Evolutionary conservation across 805 yeast species (phyloP).

Genomic region (Dipodascus geniculatus): DNA sequence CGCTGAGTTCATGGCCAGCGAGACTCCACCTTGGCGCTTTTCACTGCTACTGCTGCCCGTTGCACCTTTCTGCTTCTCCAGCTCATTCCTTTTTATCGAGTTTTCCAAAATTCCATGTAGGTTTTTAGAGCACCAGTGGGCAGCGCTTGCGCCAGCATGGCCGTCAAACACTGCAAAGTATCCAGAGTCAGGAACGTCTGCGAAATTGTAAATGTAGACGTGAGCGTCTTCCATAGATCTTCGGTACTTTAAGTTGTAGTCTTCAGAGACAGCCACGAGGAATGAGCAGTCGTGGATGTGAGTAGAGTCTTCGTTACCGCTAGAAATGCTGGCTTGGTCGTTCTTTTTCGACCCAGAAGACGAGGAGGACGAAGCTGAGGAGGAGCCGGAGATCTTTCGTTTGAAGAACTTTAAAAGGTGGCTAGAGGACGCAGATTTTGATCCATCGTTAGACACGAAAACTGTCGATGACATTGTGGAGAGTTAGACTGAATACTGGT

Average conservation of each 20-base stretch:
- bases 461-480: neutral
- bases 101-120: constrained; percentile 49
- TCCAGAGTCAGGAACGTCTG: constrained; percentile 76
- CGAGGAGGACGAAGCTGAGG: neutral
- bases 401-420: neutral
- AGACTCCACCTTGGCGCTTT: constrained; percentile 23
- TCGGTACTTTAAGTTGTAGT: constrained; percentile 67
- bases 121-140: constrained; percentile 89
- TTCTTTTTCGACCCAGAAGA: neutral
- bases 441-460: neutral
- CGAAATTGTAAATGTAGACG: constrained; percentile 82
- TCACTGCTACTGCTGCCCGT: neutral
- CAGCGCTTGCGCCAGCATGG: constrained; percentile 89
- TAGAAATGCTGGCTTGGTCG: neutral
- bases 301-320: neutral
- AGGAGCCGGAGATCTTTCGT: neutral
- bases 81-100: constrained; percentile 27
- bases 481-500: too few relatives aligned
- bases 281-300: constrained; percentile 27
- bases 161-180: constrained; percentile 95
- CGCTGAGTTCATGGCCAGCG: constrained; percentile 54
- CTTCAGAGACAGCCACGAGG: constrained; percentile 85
- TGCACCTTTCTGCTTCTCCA: constrained; percentile 7
- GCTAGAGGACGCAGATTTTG: neutral
- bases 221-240: constrained; percentile 95